Evolutionary conservation across 2,329 filamentous ascomycete genomes (phyloP).

Genomic region (Hymenoscyphus infarciens): DNA sequence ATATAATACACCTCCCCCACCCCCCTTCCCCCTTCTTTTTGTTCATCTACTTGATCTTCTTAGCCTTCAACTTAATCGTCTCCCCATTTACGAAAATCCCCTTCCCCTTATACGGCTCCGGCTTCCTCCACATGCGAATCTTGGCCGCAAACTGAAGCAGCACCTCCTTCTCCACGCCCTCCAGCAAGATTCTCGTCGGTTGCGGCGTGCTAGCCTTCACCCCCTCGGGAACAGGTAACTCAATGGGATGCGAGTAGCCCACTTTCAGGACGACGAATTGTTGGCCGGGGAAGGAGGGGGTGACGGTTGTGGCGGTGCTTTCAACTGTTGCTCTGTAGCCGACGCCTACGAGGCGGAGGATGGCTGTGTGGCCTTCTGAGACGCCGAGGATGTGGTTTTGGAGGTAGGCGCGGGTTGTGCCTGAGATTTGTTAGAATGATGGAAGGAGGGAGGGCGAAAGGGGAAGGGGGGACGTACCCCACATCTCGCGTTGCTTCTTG

Average conservation of each 20-base stretch:
- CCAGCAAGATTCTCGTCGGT: conserved; percentile 84
- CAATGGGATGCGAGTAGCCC: conserved; percentile 93
- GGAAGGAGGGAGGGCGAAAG: not conserved
- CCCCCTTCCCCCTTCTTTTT: not conserved
- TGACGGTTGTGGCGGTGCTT: conserved; percentile 63
- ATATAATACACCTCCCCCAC: conserved; percentile 26
- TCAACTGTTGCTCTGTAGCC: conserved; percentile 92
- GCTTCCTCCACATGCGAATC: conserved; percentile 82
- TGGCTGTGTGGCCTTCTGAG: conserved; percentile 91
- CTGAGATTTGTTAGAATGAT: conserved; percentile 43
- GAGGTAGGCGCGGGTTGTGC: conserved; percentile 84
- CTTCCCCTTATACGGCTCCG: conserved; percentile 99
- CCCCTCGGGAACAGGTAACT: conserved; percentile 77
- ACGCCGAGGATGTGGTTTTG: conserved; percentile 90
- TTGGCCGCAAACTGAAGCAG: conserved; percentile 89
- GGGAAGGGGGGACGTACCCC: conserved; percentile 57
- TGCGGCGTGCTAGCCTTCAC: conserved; percentile 85
- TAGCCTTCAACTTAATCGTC: conserved; percentile 96
- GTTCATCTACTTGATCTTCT: conserved; percentile 83
- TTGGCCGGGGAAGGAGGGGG: conserved; percentile 71
- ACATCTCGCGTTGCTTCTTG: conserved; percentile 87
- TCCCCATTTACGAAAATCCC: conserved; percentile 97
- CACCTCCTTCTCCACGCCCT: conserved; percentile 80
- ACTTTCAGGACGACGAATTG: conserved; percentile 91
- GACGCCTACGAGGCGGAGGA: conserved; percentile 89